phyloP scores from a whole-genome alignment of 2,329 filamentous ascomycete species.

The Cladosporium sp. region DNA sequence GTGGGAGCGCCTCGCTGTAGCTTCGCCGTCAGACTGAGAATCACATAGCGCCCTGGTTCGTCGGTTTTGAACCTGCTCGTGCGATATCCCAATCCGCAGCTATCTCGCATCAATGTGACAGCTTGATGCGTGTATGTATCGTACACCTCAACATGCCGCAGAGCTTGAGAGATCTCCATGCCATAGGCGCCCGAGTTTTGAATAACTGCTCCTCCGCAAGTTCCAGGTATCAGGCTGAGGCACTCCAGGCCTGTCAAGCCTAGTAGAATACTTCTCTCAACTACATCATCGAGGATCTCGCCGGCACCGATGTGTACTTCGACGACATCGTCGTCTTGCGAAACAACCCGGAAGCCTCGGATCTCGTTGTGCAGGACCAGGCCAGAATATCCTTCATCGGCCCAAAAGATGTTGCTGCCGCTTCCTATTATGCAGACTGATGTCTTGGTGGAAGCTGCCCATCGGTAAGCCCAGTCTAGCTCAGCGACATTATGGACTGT shows the following conservation, averaged over 20 bases:
- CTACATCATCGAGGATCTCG: not conserved
- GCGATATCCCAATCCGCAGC: not conserved
- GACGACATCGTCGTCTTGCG: not conserved
- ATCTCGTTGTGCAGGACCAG: constrained; percentile 2
- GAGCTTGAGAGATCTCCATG: not conserved
- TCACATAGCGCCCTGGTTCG: not conserved
- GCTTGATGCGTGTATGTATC: not conserved
- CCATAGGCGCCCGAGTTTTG: constrained; percentile 11
- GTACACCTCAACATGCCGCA: not conserved
- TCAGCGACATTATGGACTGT: not conserved
- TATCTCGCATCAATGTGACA: not conserved
- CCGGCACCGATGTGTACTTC: not conserved
- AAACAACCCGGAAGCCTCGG: not conserved
- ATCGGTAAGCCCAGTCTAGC: not conserved
- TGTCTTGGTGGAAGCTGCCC: not conserved
- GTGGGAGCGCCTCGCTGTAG: not conserved
- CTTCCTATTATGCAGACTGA: not conserved
- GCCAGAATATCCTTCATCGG: constrained; percentile 1
- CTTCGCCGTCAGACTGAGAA: not conserved
- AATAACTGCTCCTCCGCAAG: constrained; percentile 7
- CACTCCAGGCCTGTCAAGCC: not conserved
- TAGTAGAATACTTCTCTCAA: not conserved
- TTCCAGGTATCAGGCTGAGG: constrained; percentile 4
- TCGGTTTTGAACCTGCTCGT: not conserved
- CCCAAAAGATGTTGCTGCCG: constrained; percentile 3